Base-by-base conservation (phyloP, 2,329 filamentous ascomycete genomes). In the Ilyonectria sp. region DNA sequence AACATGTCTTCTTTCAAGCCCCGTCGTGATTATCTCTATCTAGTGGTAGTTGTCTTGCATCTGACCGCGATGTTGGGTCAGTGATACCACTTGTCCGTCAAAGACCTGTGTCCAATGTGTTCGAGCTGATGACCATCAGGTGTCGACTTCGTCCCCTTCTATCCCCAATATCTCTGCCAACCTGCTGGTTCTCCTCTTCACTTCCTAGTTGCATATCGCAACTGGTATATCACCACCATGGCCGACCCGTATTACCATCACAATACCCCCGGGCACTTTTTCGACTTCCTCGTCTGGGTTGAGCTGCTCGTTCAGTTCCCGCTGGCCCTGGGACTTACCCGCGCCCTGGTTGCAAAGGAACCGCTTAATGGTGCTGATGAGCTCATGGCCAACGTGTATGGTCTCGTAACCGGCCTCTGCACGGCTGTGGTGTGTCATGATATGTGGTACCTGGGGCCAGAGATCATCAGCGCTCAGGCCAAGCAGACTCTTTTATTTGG, bases 161-260 rank as follows among this genome's bases (percentile, higher is more conserved):
- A 65, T 40, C 63, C 63, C 0, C 40, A 65, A 17, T 40, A 44
- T 31, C 56, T 65, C 56, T 60, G 62, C 15, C 62, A 65, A 9
- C 57, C 56, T 6, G 9, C 47, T 33, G 31, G 29, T 10, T 65
- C 62, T 2, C 62, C 62, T 10, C 46, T 64, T 9, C 55, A 60
- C 33, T 65, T 65, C 58, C 63, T 65, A 13, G 50, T 63, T 33
- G 29, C 43, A 31, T 65, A 61, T 19, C 63, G 63, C 21, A 29
- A 65, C 3, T 65, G 63, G 63, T 65, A 65, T 23, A 65, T 65
- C 13, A 50, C 15, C 29, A 65, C 63, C 2, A 65, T 65, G 63
- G 29, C 63, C 33, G 63, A 65, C 23, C 63, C 63, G 6, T 65
- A 65, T 13, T 65, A 65, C 26, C 17, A 54, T 33, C 35, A 29